Evolutionary conservation across 441 rosid species (phyloP).

Genomic region (Erodium moschatum): DNA sequence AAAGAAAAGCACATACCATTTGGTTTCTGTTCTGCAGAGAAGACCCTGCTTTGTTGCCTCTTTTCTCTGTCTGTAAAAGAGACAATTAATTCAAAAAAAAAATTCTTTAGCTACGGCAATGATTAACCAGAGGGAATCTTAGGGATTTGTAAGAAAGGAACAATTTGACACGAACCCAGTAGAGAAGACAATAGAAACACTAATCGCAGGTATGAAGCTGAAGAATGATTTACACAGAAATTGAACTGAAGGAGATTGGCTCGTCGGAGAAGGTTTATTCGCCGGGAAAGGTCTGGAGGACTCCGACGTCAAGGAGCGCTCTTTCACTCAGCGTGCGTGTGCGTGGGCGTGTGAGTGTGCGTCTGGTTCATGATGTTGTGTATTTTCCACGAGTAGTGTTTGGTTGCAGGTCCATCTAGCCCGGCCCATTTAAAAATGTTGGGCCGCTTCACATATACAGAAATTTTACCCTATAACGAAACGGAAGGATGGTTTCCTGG

Average conservation of each 20-base stretch:
- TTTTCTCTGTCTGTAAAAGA: not conserved
- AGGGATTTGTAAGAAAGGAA: not conserved
- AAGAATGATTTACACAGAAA: too few relatives aligned
- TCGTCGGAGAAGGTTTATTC: not conserved
- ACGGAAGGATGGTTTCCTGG: too few relatives aligned
- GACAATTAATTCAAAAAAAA: too few relatives aligned
- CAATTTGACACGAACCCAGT: not conserved
- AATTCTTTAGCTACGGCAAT: not conserved
- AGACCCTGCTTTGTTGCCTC: not conserved
- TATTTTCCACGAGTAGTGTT: not conserved
- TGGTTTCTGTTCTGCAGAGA: not conserved
- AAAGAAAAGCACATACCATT: not conserved
- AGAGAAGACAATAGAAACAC: not conserved
- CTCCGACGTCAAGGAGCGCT: not conserved
- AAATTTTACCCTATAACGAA: too few relatives aligned
- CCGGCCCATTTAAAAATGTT: not conserved
- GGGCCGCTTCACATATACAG: too few relatives aligned
- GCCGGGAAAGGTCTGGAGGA: not conserved
- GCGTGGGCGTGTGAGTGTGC: too few relatives aligned
- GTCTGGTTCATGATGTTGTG: not conserved
- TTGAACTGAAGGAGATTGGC: not conserved
- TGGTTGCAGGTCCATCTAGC: constrained; percentile 1
- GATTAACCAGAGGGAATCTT: not conserved
- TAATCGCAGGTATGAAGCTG: not conserved
- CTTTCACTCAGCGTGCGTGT: not conserved